Base-by-base conservation (phyloP, 108 stramenopile genomes). In the Parmales sp. region DNA sequence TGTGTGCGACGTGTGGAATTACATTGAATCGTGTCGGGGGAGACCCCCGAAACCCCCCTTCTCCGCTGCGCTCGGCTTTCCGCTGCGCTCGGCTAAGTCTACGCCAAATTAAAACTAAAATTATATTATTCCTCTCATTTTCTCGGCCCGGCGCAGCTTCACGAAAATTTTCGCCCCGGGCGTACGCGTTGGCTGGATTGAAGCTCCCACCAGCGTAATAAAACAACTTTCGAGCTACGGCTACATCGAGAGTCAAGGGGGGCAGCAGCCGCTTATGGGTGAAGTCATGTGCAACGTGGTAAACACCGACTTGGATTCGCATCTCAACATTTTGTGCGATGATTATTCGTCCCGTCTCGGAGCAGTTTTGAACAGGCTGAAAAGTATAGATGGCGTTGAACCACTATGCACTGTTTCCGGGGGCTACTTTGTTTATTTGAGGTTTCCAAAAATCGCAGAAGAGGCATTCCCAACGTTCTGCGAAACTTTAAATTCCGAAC, bases 151-250 rank as follows among this genome's bases (percentile, higher is more conserved):
- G n/a, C n/a, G n/a, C n/a, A n/a, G n/a, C n/a, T 87, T 87, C 41
- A 87, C 86, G 18, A 87, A 87, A 69, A 87, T 87, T 37, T 87
- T 81, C 65, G 71, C 80, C 26, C 86, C 83, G 11, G 85, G 86
- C 16, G 66, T 87, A 0, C 73, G 86, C 51, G 69, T 78, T 29
- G 86, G 86, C 11, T 87, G 86, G 86, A 78, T 87, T 8, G 83
- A 87, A 74, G 86, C 76, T 36, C 82, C 82, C 9, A 39, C 51
- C 26, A 31, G 34, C 22, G 76, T 87, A 31, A 70, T 85, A 51
- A 49, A 79, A 18, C 46, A 72, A 4, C 43, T 87, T 41, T 51
- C 20, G 13, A 49, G 69, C 13, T 65, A 80, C 65, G 86, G 82
- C 43, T 84, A 87, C 68, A 83, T 87, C 49, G 45, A 71, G 28